Percentiles rank a stretch among this genome's conserved stretches.
Conservation (phyloP, 2,329 filamentous ascomycete species). For the Bipolaris cookei region DNA sequence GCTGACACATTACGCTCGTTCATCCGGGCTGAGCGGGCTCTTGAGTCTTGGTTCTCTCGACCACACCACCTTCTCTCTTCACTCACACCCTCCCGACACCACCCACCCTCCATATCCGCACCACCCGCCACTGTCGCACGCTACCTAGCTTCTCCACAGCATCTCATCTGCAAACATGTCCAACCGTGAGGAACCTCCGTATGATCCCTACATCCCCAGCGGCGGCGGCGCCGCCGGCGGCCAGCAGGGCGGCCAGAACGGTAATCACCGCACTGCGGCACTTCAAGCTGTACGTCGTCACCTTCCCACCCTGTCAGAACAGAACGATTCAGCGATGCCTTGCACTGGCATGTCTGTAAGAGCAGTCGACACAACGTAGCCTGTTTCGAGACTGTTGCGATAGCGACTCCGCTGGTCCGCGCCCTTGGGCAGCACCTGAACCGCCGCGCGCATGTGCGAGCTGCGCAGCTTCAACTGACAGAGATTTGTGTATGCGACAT, state of each 20-base stretch:
- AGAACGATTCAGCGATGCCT: slow-evolving; percentile 6
- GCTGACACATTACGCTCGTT: slow-evolving; percentile 35
- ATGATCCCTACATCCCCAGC: slow-evolving; percentile 87
- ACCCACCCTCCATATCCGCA: slow-evolving; percentile 24
- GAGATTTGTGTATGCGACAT: slow-evolving; percentile 3
- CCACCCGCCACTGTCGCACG: slow-evolving; percentile 28
- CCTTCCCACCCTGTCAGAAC: slow-evolving; percentile 1
- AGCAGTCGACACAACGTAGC: slow-evolving; percentile 12
- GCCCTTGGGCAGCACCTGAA: neutral
- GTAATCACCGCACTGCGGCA: slow-evolving; percentile 71
- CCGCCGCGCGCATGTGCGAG: neutral
- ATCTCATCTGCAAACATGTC: slow-evolving; percentile 44
- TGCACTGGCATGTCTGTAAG: slow-evolving; percentile 2
- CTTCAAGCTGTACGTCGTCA: slow-evolving; percentile 75
- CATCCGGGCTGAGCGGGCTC: slow-evolving; percentile 24
- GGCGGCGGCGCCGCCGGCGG: slow-evolving; percentile 58
- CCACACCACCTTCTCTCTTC: slow-evolving; percentile 21
- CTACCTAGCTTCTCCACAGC: slow-evolving; percentile 12
- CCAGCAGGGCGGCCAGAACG: slow-evolving; percentile 58
- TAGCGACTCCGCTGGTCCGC: neutral
- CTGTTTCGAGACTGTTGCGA: slow-evolving; percentile 15
- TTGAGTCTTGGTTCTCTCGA: slow-evolving; percentile 17
- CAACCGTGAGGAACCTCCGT: slow-evolving; percentile 66
- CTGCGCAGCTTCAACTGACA: neutral
- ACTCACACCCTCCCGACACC: slow-evolving; percentile 25